These are phyloP conservation scores for Lotus japonicus DNA, from an alignment of 306 rosid species.

Conservation along the genomic window DNA sequence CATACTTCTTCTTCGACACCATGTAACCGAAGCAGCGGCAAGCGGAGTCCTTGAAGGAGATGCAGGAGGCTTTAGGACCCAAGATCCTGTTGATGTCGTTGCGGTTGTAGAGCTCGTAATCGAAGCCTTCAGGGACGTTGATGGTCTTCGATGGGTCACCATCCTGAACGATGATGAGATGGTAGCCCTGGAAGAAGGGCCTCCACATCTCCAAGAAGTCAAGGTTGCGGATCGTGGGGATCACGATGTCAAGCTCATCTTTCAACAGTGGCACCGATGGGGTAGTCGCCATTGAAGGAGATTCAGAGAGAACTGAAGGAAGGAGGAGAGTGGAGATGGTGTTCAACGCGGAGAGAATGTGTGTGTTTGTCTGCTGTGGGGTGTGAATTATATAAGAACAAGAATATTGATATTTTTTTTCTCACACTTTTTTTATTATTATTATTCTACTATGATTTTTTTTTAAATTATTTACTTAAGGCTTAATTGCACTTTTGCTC, in stretches of 20 bases:
- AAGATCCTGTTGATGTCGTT: conserved; percentile 72
- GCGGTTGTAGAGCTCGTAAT: conserved; percentile 67
- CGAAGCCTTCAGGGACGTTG: conserved; percentile 65
- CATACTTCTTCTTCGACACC: conserved; percentile 91
- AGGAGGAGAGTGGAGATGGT: background rate
- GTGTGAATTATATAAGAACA: background rate
- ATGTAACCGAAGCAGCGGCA: conserved; percentile 76
- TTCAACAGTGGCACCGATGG: conserved; percentile 47
- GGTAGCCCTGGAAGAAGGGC: conserved; percentile 65
- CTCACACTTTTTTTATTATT: too few relatives aligned
- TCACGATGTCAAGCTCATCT: conserved; percentile 82
- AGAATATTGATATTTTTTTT: too few relatives aligned
- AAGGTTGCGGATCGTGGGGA: conserved; percentile 83
- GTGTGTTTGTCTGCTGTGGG: background rate
- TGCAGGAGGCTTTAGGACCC: conserved; percentile 77
- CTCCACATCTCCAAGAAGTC: conserved; percentile 93
- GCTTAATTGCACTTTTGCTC: too few relatives aligned
- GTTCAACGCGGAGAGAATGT: background rate
- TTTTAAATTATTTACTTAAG: too few relatives aligned
- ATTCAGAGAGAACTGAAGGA: background rate
- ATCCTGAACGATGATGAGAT: conserved; percentile 73
- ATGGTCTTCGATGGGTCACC: conserved; percentile 70
- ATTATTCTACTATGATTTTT: too few relatives aligned
- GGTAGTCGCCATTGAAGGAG: conserved; percentile 37
- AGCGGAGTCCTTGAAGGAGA: conserved; percentile 88